Conservation (phyloP, 345 rosid genomes). For the Triadica sebifera region DNA sequence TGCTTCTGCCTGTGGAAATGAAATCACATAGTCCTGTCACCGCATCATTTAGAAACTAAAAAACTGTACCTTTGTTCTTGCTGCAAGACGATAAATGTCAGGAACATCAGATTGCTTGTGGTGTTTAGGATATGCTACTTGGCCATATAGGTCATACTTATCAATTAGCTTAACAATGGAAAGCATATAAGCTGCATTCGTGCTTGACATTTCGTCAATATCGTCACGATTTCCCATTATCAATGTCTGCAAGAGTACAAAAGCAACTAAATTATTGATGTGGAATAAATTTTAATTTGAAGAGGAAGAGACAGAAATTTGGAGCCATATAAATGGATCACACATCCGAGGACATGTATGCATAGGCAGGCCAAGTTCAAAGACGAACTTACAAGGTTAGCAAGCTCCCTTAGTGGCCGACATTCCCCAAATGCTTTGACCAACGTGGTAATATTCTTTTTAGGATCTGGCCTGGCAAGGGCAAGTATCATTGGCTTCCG, state of each 20-base stretch:
- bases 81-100: constrained; percentile 92
- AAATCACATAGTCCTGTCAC: not conserved
- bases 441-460: constrained; percentile 88
- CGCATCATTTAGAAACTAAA: not conserved
- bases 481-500: constrained; percentile 97
- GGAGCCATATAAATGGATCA: not conserved
- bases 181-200: constrained; percentile 83
- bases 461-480: constrained; percentile 97
- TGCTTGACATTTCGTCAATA: constrained; percentile 92
- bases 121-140: constrained; percentile 96
- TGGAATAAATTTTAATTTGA: constrained; percentile 1
- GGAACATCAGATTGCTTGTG: constrained; percentile 97
- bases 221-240: constrained; percentile 98
- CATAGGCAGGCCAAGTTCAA: not conserved
- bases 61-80: constrained; percentile 77
- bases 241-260: constrained; percentile 61
- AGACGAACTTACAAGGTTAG: constrained; percentile 65
- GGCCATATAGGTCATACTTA: constrained; percentile 94
- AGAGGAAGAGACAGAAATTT: constrained; percentile 9
- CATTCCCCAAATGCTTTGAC: constrained; percentile 99
- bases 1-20: constrained; percentile 1
- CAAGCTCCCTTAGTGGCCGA: constrained; percentile 87
- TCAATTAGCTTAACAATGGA: constrained; percentile 91
- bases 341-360: not conserved
- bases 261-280: not conserved